Conservation (phyloP, 257 asterid genomes). For the Forsythia viridissima region DNA sequence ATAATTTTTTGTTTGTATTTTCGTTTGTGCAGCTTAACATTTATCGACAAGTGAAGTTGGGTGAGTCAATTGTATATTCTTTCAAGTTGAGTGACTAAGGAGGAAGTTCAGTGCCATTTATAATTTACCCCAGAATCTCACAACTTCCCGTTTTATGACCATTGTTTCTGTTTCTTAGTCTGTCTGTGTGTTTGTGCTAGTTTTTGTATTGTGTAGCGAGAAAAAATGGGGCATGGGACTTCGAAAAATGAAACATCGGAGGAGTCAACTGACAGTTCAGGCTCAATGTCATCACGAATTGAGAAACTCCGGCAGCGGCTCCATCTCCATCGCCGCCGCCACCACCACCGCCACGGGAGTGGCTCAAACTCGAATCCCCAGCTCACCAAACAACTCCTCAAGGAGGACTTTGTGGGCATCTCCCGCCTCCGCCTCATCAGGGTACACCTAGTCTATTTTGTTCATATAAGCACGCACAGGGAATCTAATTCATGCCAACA, state of each 20-base stretch:
- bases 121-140: too few relatives aligned
- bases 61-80: too few relatives aligned
- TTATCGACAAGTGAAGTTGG: too few relatives aligned
- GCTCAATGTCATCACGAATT: conserved; percentile 45
- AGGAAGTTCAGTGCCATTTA: too few relatives aligned
- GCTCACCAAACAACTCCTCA: conserved; percentile 41
- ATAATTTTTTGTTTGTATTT: too few relatives aligned
- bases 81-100: too few relatives aligned
- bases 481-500: not conserved
- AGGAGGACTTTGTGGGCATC: conserved; percentile 84
- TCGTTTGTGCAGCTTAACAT: too few relatives aligned
- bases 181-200: not conserved
- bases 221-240: conserved; percentile 66
- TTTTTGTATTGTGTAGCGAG: not conserved
- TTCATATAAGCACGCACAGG: not conserved
- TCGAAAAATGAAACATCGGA: conserved; percentile 49
- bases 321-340: conserved; percentile 47
- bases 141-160: too few relatives aligned
- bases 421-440: conserved; percentile 68
- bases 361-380: conserved; percentile 30
- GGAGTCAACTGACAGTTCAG: conserved; percentile 47
- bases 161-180: not conserved
- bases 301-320: conserved; percentile 60
- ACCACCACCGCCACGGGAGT: conserved; percentile 51
- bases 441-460: conserved; percentile 28